Percentiles rank a stretch among this genome's conserved stretches.
Conservation (phyloP, 176 grass and related monocot species). For the Carex littledalei region DNA sequence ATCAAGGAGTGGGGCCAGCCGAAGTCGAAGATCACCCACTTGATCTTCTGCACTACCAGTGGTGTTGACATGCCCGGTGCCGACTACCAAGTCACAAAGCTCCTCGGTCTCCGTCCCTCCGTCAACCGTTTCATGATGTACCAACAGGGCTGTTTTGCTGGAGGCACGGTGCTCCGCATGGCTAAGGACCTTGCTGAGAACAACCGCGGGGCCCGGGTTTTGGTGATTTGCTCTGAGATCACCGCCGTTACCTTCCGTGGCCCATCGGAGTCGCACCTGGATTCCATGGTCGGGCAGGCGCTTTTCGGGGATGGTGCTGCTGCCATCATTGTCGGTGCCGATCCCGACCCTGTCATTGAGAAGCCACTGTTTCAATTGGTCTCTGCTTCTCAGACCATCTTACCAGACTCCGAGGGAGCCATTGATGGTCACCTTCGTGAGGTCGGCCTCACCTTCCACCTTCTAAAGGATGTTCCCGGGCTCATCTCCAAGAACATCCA, state of each 20-base stretch:
- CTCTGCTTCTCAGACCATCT: constrained; percentile 71
- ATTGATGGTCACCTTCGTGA: constrained; percentile 84
- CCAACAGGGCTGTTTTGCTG: constrained; percentile 93
- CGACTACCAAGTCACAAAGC: constrained; percentile 82
- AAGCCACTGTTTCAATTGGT: constrained; percentile 70
- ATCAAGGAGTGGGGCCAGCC: constrained; percentile 94
- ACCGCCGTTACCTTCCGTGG: constrained; percentile 88
- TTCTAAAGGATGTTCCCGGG: constrained; percentile 83
- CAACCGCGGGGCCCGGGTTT: constrained; percentile 71
- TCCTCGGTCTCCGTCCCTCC: constrained; percentile 60
- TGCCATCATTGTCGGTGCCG: constrained; percentile 57
- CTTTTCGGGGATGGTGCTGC: constrained; percentile 83
- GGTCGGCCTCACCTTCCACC: constrained; percentile 77
- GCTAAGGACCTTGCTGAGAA: constrained; percentile 97
- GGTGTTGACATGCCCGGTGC: constrained; percentile 92
- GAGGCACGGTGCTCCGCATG: constrained; percentile 79
- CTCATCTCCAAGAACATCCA: constrained; percentile 91
- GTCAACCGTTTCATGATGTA: constrained; percentile 95
- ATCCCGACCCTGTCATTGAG: constrained; percentile 47
- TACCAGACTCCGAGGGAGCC: constrained; percentile 84
- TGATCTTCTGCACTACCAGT: constrained; percentile 84
- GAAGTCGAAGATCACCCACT: constrained; percentile 64
- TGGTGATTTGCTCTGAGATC: constrained; percentile 88
- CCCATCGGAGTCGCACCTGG: constrained; percentile 63
- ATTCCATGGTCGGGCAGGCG: constrained; percentile 75